Conservation (phyloP, 345 rosid genomes). For the Geranium rotundifolium region DNA sequence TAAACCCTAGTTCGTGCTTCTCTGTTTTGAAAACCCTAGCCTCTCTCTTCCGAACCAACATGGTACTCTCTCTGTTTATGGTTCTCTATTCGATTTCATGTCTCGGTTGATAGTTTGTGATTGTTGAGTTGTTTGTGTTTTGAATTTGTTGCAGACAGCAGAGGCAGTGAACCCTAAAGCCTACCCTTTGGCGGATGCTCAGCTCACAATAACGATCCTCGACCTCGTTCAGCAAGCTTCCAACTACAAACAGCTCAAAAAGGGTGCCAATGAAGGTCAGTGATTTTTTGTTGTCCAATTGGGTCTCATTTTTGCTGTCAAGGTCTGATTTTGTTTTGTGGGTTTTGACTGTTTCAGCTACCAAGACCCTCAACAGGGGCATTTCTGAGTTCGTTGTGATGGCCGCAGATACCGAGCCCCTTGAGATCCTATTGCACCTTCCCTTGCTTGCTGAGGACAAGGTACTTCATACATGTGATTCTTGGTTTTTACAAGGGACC, state of each 20-base stretch:
- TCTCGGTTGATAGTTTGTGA: too few relatives aligned
- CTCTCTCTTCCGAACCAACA: background rate
- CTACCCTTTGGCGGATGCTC: slow-evolving; percentile 75
- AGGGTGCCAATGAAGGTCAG: slow-evolving; percentile 93
- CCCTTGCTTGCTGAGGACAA: slow-evolving; percentile 3
- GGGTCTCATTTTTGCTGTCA: background rate
- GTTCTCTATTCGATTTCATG: background rate
- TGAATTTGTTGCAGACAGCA: slow-evolving; percentile 32
- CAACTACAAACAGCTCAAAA: slow-evolving; percentile 94
- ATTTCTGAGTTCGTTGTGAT: slow-evolving; percentile 75
- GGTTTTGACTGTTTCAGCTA: slow-evolving; percentile 35
- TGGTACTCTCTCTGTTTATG: background rate
- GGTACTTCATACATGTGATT: too few relatives aligned
- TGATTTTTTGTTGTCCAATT: too few relatives aligned
- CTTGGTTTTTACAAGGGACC: too few relatives aligned
- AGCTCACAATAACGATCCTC: slow-evolving; percentile 61
- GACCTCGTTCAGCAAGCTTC: slow-evolving; percentile 95
- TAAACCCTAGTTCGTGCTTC: background rate
- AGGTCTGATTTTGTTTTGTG: background rate
- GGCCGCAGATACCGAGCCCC: slow-evolving; percentile 1
- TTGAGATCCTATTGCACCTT: background rate
- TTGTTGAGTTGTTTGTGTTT: background rate
- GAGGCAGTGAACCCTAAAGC: slow-evolving; percentile 83
- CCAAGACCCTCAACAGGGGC: slow-evolving; percentile 91
- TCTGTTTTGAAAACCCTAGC: background rate